Evolutionary conservation across 225 moss, liverwort and hornwort species (phyloP).

Genomic region (Marchantia paleacea): DNA sequence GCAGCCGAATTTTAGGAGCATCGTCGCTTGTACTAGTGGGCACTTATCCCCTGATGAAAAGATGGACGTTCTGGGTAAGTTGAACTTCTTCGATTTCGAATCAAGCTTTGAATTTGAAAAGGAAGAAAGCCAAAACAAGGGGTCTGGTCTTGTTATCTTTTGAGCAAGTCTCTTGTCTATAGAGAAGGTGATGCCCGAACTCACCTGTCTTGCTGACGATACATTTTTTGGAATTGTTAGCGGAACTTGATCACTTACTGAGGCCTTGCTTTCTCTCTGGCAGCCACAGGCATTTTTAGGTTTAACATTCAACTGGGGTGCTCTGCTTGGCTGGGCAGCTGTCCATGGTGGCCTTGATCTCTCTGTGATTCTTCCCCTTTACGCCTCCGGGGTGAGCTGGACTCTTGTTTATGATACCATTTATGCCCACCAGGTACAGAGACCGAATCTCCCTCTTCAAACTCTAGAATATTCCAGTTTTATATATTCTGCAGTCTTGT

Average conservation of each 20-base stretch:
- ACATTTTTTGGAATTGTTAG: neutral
- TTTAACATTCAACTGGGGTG: conserved; percentile 99
- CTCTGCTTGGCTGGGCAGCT: conserved; percentile 98
- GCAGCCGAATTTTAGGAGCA: conserved; percentile 87
- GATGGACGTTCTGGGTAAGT: conserved; percentile 95
- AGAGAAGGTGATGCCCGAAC: neutral
- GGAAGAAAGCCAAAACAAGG: neutral
- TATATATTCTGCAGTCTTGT: neutral
- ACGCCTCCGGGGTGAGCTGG: conserved; percentile 86
- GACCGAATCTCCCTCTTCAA: neutral
- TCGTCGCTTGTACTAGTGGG: conserved; percentile 89
- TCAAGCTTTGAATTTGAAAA: neutral
- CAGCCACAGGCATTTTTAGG: conserved; percentile 99
- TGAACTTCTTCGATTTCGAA: neutral
- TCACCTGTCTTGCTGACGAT: neutral
- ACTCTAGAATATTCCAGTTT: neutral
- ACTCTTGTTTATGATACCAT: conserved; percentile 98
- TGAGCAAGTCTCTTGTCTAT: neutral
- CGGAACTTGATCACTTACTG: neutral
- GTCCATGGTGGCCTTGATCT: conserved; percentile 66
- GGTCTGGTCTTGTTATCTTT: neutral
- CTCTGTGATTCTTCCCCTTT: conserved; percentile 76
- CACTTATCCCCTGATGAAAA: conserved; percentile 96
- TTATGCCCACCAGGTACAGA: conserved; percentile 79
- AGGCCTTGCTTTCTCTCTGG: neutral